Base-by-base conservation (phyloP, 768 basidiomycete genomes). In the Coprinopsis sp. region DNA sequence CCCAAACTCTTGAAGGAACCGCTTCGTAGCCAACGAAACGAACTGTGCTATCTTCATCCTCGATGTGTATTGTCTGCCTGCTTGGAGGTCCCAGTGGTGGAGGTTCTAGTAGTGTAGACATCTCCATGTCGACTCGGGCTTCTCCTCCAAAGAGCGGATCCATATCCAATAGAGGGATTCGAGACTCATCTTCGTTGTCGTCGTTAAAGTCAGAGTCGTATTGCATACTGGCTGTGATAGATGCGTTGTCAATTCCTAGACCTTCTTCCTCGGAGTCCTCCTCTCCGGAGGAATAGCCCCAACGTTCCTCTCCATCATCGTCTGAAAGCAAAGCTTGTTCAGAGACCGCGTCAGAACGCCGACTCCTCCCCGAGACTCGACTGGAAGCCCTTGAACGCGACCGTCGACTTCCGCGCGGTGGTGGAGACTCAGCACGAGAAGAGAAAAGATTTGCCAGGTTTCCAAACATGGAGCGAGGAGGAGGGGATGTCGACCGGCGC, bases 271-370 rank as follows among this genome's bases (percentile, higher is more conserved):
- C 72, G 18, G 70, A 72, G 19, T 80, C 78, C 56, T 85, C 87
- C 58, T 93, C 91, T 19, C 79, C 87, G 3, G 91, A 91, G n/a
- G 85, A 82, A 64, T 92, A 93, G 3, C 91, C 91, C 91, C 91
- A 93, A n/a, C 88, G 76, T 53, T 91, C 87, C 34, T 82, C 79
- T 48, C 69, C 73, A 30, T 80, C 79, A 22, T 78, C 76, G 3
- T 76, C 82, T 10, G 67, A 70, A 23, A 68, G 77, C 4, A 78
- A 51, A 18, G 72, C 81, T 59, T 81, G 65, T 25, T 85, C 82
- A 5, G 83, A 84, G 19, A 71, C 77, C 24, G 66, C 72, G 16
- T 78, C 76, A 12, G 82, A 83, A 40, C 67, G 72, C 42, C 78
- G 62, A 55, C 71, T 76, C n/a, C 76, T 73, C 38, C 74, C 68